Evolutionary conservation across 345 rosid genomes (phyloP).

Genomic region (Lumnitzera racemosa): DNA sequence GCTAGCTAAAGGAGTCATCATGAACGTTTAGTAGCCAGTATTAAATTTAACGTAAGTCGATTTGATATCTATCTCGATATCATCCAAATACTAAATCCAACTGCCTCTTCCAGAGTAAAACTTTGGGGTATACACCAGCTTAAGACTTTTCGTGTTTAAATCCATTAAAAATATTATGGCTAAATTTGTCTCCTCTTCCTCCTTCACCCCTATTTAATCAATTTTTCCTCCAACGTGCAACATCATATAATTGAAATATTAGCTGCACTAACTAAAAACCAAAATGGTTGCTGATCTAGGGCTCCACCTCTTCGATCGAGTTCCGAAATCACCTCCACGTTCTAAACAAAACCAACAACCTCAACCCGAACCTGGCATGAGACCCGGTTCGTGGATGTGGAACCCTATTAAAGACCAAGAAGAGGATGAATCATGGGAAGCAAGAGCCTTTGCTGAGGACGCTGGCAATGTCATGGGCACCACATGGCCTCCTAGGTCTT

Average conservation of each 20-base stretch:
- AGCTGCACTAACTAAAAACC: constrained; percentile 9
- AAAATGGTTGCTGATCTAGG: constrained; percentile 39
- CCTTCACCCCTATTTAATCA: constrained; percentile 31
- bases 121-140: too few relatives aligned
- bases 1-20: too few relatives aligned
- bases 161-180: background rate
- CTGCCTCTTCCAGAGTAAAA: too few relatives aligned
- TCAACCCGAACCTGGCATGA: constrained; percentile 1
- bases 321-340: constrained; percentile 10
- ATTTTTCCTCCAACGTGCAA: constrained; percentile 18
- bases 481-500: constrained; percentile 97
- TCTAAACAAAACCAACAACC: background rate
- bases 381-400: constrained; percentile 11
- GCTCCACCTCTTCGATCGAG: constrained; percentile 31
- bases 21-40: too few relatives aligned
- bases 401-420: constrained; percentile 18
- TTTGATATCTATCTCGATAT: background rate
- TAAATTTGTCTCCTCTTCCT: constrained; percentile 22
- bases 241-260: constrained; percentile 2
- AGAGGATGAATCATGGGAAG: constrained; percentile 95
- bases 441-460: constrained; percentile 82
- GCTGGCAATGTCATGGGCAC: constrained; percentile 62
- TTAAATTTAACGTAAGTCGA: too few relatives aligned
- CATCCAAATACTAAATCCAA: too few relatives aligned
- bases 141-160: too few relatives aligned